Conservation (phyloP, 73 alveolate genomes). For the Stentor coeruleus region DNA sequence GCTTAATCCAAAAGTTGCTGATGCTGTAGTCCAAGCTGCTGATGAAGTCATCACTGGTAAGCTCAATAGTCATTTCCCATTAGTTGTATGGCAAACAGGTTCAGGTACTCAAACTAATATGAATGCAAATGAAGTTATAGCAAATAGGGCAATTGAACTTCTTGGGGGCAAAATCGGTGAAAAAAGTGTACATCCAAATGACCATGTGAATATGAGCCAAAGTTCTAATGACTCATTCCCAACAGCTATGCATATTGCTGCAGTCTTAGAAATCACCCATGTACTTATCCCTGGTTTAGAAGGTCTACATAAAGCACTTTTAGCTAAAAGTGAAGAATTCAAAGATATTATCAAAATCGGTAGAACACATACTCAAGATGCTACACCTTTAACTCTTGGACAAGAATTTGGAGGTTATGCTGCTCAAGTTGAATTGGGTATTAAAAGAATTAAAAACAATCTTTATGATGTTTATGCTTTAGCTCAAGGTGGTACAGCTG, state of each 20-base stretch:
- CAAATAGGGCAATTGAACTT: conserved; percentile 96
- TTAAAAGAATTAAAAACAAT: conserved; percentile 70
- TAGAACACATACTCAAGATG: conserved; percentile 99
- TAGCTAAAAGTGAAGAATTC: conserved; percentile 86
- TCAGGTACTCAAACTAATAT: conserved; percentile 98
- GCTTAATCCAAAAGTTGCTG: conserved; percentile 61
- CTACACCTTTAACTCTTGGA: conserved; percentile 99
- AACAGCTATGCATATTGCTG: conserved; percentile 98
- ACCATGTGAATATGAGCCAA: conserved; percentile 94
- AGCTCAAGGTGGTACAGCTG: conserved; percentile 99
- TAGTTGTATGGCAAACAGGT: conserved; percentile 99
- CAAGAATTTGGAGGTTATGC: conserved; percentile 97
- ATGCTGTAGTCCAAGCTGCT: conserved; percentile 93
- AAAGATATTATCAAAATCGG: conserved; percentile 94
- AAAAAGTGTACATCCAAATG: conserved; percentile 96
- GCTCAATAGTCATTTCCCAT: conserved; percentile 91
- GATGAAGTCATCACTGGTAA: conserved; percentile 94
- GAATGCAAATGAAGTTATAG: conserved; percentile 97
- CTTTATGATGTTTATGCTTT: conserved; percentile 74
- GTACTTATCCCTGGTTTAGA: conserved; percentile 56
- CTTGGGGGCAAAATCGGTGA: conserved; percentile 95
- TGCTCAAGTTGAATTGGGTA: conserved; percentile 68
- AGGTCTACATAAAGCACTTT: conserved; percentile 54
- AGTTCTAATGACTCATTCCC: conserved; percentile 98
- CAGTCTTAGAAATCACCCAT: conserved; percentile 69